Percentiles rank a stretch among this genome's conserved stretches.
Evolutionary conservation across 257 asterid species (phyloP).

Genomic region (Knoxia roxburghii): DNA sequence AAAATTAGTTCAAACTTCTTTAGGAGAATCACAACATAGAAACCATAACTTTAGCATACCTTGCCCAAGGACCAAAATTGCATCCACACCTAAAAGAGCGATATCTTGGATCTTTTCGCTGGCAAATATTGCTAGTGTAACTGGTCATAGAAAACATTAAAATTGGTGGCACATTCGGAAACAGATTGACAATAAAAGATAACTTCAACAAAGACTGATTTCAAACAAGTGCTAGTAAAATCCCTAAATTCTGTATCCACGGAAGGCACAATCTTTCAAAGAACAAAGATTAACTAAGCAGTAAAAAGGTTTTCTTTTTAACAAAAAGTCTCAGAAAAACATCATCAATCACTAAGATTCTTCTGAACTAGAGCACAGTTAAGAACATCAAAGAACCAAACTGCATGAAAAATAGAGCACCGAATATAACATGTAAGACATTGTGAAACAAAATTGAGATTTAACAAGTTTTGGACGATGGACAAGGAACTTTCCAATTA

Average conservation of each 20-base stretch:
- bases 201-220: not conserved
- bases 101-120: slow-evolving; percentile 75
- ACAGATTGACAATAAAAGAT: not conserved
- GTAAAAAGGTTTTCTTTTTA: not conserved
- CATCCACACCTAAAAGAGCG: slow-evolving; percentile 53
- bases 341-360: not conserved
- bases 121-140: slow-evolving; percentile 54
- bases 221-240: not conserved
- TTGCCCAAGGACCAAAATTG: slow-evolving; percentile 71
- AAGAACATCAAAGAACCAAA: not conserved
- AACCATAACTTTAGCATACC: slow-evolving; percentile 35
- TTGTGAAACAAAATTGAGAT: not conserved
- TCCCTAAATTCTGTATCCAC: not conserved
- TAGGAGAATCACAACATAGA: not conserved
- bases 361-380: not conserved
- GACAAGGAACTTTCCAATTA: not conserved
- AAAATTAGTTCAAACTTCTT: not conserved
- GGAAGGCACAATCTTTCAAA: not conserved
- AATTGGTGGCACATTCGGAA: not conserved
- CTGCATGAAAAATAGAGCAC: not conserved
- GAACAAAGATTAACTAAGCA: not conserved
- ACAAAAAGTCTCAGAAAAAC: not conserved
- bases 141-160: slow-evolving; percentile 30
- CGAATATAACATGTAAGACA: not conserved
- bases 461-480: not conserved